Evolutionary conservation across 2,329 filamentous ascomycete genomes (phyloP).

Genomic region (Neofusicoccum sp.): DNA sequence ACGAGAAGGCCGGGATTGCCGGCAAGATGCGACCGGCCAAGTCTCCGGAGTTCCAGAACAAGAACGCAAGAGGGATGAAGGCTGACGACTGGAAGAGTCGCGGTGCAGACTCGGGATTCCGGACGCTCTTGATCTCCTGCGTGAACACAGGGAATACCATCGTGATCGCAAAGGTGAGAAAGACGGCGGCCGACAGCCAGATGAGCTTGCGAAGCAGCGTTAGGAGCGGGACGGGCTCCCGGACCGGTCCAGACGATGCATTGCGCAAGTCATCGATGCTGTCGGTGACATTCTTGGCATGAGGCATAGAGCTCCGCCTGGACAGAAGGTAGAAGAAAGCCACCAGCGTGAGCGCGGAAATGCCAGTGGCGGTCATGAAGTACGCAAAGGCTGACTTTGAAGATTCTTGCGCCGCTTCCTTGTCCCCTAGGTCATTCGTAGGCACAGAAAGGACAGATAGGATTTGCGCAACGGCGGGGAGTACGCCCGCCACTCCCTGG

Average conservation of each 20-base stretch:
- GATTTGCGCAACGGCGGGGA: slow-evolving; percentile 86
- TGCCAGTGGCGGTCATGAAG: slow-evolving; percentile 80
- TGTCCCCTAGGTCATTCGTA: slow-evolving; percentile 25
- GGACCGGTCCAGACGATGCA: slow-evolving; percentile 28
- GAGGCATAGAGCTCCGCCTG: slow-evolving; percentile 42
- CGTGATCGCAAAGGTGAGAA: slow-evolving; percentile 75
- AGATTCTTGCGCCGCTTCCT: slow-evolving; percentile 38
- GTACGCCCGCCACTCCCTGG: slow-evolving; percentile 85
- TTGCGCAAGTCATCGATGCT: slow-evolving; percentile 8
- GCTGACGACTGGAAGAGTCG: slow-evolving; percentile 67
- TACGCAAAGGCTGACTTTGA: slow-evolving; percentile 80
- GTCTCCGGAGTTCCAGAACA: slow-evolving; percentile 93
- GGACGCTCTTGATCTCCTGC: slow-evolving; percentile 45
- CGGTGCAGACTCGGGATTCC: slow-evolving; percentile 42
- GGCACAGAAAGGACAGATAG: slow-evolving; percentile 71
- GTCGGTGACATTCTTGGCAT: slow-evolving; percentile 22
- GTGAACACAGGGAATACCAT: slow-evolving; percentile 98
- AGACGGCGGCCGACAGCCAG: slow-evolving; percentile 74
- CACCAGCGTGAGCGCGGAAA: slow-evolving; percentile 68
- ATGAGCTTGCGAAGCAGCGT: slow-evolving; percentile 73
- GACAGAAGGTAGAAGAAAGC: slow-evolving; percentile 73
- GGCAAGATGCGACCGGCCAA: slow-evolving; percentile 72
- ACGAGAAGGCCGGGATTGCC: slow-evolving; percentile 52
- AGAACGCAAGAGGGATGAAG: slow-evolving; percentile 87
- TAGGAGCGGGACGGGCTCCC: slow-evolving; percentile 58